A percentile compares a stretch with the other conserved stretches of the same genome.
Evolutionary conservation across 106 monocot genomes (phyloP).

Genomic region (Dendrobium nobile): DNA sequence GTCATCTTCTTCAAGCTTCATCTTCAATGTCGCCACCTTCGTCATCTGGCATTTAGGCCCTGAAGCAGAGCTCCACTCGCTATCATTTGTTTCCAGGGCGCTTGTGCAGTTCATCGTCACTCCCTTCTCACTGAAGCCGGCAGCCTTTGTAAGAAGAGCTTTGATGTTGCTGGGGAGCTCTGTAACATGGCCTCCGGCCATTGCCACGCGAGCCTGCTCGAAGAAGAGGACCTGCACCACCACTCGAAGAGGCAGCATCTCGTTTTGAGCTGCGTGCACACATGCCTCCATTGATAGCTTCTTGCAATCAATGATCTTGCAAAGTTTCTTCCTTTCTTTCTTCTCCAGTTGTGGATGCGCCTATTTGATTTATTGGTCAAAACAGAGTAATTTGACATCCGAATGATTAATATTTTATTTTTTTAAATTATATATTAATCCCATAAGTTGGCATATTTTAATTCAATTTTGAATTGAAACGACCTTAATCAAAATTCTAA

Average conservation of each 20-base stretch:
- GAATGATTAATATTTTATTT: too few species aligned
- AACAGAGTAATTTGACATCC: too few species aligned
- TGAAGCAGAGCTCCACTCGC: constrained; percentile 40
- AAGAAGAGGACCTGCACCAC: constrained; percentile 86
- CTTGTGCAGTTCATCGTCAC: not conserved
- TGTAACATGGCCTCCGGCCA: constrained; percentile 18
- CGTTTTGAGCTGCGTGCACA: constrained; percentile 78
- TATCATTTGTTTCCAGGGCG: not conserved
- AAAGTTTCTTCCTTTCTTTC: constrained; percentile 52
- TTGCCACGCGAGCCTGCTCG: constrained; percentile 60
- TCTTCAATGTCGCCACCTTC: constrained; percentile 57
- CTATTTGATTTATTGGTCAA: constrained; percentile 19
- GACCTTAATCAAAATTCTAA: too few species aligned
- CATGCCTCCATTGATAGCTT: constrained; percentile 80
- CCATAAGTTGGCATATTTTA: too few species aligned
- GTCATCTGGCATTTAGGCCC: constrained; percentile 21
- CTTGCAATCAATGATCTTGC: constrained; percentile 70
- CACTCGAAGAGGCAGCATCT: constrained; percentile 64
- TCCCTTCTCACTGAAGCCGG: constrained; percentile 6
- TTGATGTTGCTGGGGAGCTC: constrained; percentile 42
- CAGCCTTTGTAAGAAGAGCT: constrained; percentile 35
- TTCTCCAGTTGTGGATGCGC: constrained; percentile 67
- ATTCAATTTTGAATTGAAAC: too few species aligned
- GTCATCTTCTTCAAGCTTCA: constrained; percentile 75
- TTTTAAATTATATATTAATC: too few species aligned